A percentile compares a stretch with the other conserved stretches of the same genome.
Conservation (phyloP, 179 eudicot genomes). For the Corrigiola litoralis region DNA sequence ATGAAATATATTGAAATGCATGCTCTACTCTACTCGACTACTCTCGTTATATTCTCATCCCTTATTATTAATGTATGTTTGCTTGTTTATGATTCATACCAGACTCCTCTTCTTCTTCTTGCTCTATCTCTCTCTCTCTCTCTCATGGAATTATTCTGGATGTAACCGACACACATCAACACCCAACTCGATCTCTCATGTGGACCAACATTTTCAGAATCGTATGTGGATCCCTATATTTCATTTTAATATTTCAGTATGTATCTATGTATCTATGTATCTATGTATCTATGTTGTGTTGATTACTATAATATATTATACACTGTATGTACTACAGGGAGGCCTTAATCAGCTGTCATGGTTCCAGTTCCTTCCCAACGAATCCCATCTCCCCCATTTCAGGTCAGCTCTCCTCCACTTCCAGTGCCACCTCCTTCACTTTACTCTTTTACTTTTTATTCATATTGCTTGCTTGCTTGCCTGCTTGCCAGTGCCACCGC, state of each 20-base stretch:
- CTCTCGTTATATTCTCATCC: too few species aligned
- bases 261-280: neutral
- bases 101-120: too few species aligned
- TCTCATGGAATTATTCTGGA: too few species aligned
- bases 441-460: neutral
- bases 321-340: slow-evolving; percentile 81
- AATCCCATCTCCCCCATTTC: slow-evolving; percentile 62
- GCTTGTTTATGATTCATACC: too few species aligned
- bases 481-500: slow-evolving; percentile 51
- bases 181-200: slow-evolving; percentile 24
- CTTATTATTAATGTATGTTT: too few species aligned
- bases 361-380: slow-evolving; percentile 89
- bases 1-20: too few species aligned
- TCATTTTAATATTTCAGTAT: neutral
- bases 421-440: too few species aligned
- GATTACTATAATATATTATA: too few species aligned
- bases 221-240: slow-evolving; percentile 29
- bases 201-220: slow-evolving; percentile 82
- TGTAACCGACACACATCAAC: too few species aligned
- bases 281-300: neutral
- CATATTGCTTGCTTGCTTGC: slow-evolving; percentile 2
- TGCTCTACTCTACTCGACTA: too few species aligned
- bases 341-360: slow-evolving; percentile 84
- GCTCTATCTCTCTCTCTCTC: too few species aligned
- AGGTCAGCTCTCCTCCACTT: slow-evolving; percentile 47